Base-by-base conservation (phyloP, 257 asterid species). In the Solanum rostratum region DNA sequence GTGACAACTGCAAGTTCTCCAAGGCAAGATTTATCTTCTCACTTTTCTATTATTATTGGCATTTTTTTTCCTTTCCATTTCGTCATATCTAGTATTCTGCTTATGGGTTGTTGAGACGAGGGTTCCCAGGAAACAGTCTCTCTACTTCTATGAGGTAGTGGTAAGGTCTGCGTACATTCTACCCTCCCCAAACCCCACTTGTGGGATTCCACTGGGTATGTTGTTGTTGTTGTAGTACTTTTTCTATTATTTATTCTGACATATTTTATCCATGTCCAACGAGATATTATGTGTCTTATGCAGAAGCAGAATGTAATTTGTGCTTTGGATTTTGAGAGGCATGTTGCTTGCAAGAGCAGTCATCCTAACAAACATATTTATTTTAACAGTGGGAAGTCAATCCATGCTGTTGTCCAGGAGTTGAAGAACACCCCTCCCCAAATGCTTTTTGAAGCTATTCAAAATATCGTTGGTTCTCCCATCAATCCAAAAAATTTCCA, bases 341-440 rank as follows among this genome's bases (percentile, higher is more conserved):
- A 94, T 82, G 95, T 97, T 84, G 92, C 92, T 29, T 92, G 97
- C 91, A 93, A 92, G 85, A 96, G 96, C 84, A 90, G 92, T 62
- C 98, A 94, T 89, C 97, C 98, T 33, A 96, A 94, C 84, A 92
- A 87, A 88, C 95, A 91, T 81, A 96, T 96, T 85, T 93, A 87
- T 90, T 92, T 96, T 78, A 94, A 92, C 87, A 94, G 91, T 62
- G 97, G 97, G 68, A 96, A 91, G 86, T 91, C 93, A 68, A 90
- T 96, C 71, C 91, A 91, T 85, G 91, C 91, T 4, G 97, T 93
- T 54, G 99, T 91, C 68, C 95, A 85, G 84, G 96, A 93, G 87
- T 91, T 94, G 89, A 94, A 94, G 92, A 87, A 85, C 53, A 91
- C 93, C 62, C 93, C 97, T 84, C 91, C 82, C 15, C 91, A 91